These are phyloP conservation scores for Cenchrus americanus DNA, from an alignment of 176 grass and related monocot genomes.

Conservation along the genomic window DNA sequence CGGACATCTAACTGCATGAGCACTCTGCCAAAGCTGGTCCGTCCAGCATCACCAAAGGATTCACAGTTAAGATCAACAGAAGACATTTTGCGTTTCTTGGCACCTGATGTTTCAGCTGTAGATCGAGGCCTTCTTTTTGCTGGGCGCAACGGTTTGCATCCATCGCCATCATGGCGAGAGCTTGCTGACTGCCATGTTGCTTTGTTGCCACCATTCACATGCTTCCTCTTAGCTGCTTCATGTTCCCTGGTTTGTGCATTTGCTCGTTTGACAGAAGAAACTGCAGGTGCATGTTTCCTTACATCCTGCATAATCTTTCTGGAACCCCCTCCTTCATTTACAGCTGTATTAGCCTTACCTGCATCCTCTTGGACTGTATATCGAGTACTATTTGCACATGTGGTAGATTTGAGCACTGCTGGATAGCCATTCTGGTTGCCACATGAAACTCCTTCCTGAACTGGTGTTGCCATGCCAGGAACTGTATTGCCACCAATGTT, in stretches of 20 bases:
- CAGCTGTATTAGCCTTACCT: slow-evolving; percentile 20
- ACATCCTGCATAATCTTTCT: slow-evolving; percentile 7
- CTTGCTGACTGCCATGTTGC: not conserved
- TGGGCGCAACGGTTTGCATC: not conserved
- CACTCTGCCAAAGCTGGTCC: slow-evolving; percentile 27
- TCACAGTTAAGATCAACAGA: slow-evolving; percentile 32
- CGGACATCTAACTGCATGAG: slow-evolving; percentile 40
- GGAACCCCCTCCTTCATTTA: slow-evolving; percentile 34
- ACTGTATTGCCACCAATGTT: slow-evolving; percentile 23
- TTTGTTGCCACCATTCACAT: not conserved
- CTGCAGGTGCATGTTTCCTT: slow-evolving; percentile 34
- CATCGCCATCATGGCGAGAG: slow-evolving; percentile 29
- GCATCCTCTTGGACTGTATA: slow-evolving; percentile 40
- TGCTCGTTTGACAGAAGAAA: slow-evolving; percentile 38
- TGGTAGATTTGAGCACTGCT: slow-evolving; percentile 40
- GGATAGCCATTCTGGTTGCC: slow-evolving; percentile 27
- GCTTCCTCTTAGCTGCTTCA: slow-evolving; percentile 49
- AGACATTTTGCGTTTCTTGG: slow-evolving; percentile 41
- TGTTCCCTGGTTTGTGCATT: slow-evolving; percentile 40
- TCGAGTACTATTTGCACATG: slow-evolving; percentile 21
- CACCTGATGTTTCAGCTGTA: slow-evolving; percentile 32
- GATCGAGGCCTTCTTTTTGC: slow-evolving; percentile 43
- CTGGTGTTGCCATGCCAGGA: slow-evolving; percentile 10
- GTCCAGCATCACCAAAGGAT: slow-evolving; percentile 33
- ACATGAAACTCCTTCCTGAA: slow-evolving; percentile 36